phyloP scores from a whole-genome alignment of 2,329 filamentous ascomycete species.

The Orbilia brochopaga region DNA sequence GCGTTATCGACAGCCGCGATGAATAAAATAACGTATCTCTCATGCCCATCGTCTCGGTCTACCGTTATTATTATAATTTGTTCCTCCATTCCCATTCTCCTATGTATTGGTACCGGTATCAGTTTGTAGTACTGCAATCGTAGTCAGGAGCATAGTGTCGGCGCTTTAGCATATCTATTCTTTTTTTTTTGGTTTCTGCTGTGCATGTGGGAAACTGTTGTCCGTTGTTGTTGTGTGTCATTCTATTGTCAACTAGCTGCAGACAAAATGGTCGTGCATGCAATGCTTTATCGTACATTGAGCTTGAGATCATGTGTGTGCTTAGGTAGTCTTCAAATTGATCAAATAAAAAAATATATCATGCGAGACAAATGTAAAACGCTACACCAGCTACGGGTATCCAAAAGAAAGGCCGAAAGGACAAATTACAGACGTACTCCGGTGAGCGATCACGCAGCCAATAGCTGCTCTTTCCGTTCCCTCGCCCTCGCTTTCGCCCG shows the following conservation, averaged over 20 bases:
- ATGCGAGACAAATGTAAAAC: background rate
- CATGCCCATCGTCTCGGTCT: background rate
- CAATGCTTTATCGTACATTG: no score
- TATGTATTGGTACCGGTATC: conserved; percentile 1
- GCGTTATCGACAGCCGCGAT: conserved; percentile 50
- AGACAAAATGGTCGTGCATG: background rate
- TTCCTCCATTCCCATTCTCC: conserved; percentile 4
- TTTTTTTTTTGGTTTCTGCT: conserved; percentile 12
- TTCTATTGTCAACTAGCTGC: background rate
- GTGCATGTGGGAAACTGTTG: conserved; percentile 3
- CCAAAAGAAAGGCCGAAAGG: background rate
- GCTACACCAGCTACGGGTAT: conserved; percentile 1
- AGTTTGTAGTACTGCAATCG: conserved; percentile 7
- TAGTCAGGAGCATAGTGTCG: conserved; percentile 23
- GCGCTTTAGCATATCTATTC: conserved; percentile 17
- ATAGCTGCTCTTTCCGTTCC: conserved; percentile 37
- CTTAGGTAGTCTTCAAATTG: no score
- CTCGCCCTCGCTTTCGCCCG: conserved; percentile 25
- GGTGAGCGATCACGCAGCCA: conserved; percentile 19
- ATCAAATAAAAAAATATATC: background rate
- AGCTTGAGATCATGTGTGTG: no score
- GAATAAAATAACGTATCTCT: conserved; percentile 20
- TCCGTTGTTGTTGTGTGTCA: background rate
- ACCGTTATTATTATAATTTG: background rate
- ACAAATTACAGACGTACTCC: background rate